phyloP scores from a whole-genome alignment of 176 grass and related monocot genomes.

The barley (Hordeum vulgare) region MorexV3_pseudomolecules_assembly NC_058519.1:104055273-104055772 shows the following conservation, averaged over 20 bases:
- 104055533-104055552: not conserved
- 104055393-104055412: too few species aligned
- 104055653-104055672: not conserved
- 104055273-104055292: not conserved
- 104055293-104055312: not conserved
- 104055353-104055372: too few species aligned
- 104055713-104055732: not conserved
- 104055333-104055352: too few species aligned
- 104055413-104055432: too few species aligned
- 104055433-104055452: too few species aligned
- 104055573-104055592: not conserved
- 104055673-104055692: not conserved
- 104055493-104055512: not conserved
- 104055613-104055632: not conserved
- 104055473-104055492: too few species aligned
- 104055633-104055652: not conserved
- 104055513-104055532: not conserved
- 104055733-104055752: not conserved
- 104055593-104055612: not conserved
- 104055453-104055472: too few species aligned
- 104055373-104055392: too few species aligned
- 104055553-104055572: not conserved
- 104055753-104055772: not conserved
- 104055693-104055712: not conserved
- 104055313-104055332: too few species aligned